Conservation (phyloP, 176 grass and related monocot genomes). For the Zea luxurians region DNA sequence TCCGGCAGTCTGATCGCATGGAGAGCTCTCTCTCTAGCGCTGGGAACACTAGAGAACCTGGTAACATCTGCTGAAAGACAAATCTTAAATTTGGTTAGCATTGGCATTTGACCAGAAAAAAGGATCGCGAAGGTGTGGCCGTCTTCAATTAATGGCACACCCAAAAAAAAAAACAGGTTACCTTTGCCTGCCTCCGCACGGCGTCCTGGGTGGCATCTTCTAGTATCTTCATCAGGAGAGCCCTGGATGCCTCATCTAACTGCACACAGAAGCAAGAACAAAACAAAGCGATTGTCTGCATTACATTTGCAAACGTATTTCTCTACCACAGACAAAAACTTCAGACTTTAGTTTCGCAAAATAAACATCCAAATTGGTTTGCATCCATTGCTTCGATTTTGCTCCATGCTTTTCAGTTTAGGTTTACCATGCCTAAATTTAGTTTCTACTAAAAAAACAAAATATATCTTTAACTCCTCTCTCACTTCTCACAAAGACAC, state of each 20-base stretch:
- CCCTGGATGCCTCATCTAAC: constrained; percentile 58
- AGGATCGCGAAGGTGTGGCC: neutral
- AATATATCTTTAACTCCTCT: too few species aligned
- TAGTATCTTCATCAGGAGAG: constrained; percentile 60
- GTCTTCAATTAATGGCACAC: neutral
- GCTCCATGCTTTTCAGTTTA: neutral
- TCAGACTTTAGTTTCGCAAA: neutral
- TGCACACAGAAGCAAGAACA: constrained; percentile 30
- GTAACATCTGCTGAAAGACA: constrained; percentile 44
- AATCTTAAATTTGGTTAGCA: neutral
- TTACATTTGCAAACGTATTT: too few species aligned
- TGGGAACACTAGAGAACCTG: constrained; percentile 19
- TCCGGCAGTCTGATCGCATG: constrained; percentile 2
- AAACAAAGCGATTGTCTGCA: neutral
- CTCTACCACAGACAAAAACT: neutral
- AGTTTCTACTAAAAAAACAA: too few species aligned
- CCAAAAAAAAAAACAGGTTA: neutral
- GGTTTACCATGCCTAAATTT: neutral
- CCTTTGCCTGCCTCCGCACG: constrained; percentile 57
- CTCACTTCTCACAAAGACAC: neutral
- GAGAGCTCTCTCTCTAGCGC: constrained; percentile 33
- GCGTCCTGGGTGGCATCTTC: constrained; percentile 55
- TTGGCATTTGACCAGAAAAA: neutral
- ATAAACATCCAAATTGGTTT: neutral
- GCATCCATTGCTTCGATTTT: too few species aligned